Percentiles rank a stretch among this genome's conserved stretches.
phyloP scores from a whole-genome alignment of 1,284 basidiomycete species.

The Termitomyces sp. region DNA sequence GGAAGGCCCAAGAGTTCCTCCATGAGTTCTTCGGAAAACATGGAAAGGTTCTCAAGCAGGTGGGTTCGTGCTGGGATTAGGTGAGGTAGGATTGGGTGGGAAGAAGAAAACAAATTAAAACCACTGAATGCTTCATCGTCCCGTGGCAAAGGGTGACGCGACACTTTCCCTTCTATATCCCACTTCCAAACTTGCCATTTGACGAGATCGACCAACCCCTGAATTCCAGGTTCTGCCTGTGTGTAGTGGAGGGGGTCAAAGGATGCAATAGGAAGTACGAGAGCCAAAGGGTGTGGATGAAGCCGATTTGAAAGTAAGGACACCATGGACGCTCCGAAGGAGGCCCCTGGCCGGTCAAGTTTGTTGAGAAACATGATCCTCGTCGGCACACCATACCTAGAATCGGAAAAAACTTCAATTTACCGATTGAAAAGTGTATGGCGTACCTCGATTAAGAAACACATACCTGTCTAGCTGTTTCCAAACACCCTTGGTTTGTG shows the following conservation, averaged over 20 bases:
- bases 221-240: slow-evolving; percentile 68
- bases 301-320: slow-evolving; percentile 72
- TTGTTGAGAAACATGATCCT: slow-evolving; percentile 86
- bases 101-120: slow-evolving; percentile 40
- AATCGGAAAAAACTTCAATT: slow-evolving; percentile 5
- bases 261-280: slow-evolving; percentile 78
- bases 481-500: slow-evolving; percentile 89
- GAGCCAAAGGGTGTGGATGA: slow-evolving; percentile 66
- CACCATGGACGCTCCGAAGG: slow-evolving; percentile 62
- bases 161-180: slow-evolving; percentile 41
- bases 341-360: slow-evolving; percentile 80
- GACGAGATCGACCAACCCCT: slow-evolving; percentile 76
- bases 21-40: slow-evolving; percentile 77
- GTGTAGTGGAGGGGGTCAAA: slow-evolving; percentile 61
- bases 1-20: slow-evolving; percentile 60
- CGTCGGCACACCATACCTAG: slow-evolving; percentile 72
- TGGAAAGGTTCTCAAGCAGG: slow-evolving; percentile 73
- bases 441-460: slow-evolving; percentile 26
- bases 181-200: slow-evolving; percentile 79
- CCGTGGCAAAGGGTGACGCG: slow-evolving; percentile 48
- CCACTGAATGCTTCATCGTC: slow-evolving; percentile 38
- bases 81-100: slow-evolving; percentile 64
- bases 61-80: slow-evolving; percentile 62
- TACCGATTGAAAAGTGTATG: not conserved
- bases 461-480: slow-evolving; percentile 75